Base-by-base conservation (phyloP, 208 protist genomes). In the Tritrichomonas musculus region DNA sequence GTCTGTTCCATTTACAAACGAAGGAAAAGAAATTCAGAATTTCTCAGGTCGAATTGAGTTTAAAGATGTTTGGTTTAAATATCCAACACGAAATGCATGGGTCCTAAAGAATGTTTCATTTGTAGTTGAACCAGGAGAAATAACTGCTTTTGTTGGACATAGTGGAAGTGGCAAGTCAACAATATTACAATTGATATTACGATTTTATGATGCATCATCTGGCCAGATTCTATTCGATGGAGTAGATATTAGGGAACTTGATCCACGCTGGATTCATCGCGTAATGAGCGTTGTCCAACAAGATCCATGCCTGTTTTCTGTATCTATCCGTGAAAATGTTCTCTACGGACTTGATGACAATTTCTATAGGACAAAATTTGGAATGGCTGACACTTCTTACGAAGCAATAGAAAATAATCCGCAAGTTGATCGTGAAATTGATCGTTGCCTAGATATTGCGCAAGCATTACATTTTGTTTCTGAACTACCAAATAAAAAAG, bases 271-370 rank as follows among this genome's bases (percentile, higher is more conserved):
- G 69, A 82, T 99, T 60, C 97, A 97, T 72, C 93, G n/a, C n/a
- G n/a, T n/a, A n/a, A n/a, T n/a, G n/a, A n/a, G n/a, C n/a, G n/a
- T n/a, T n/a, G n/a, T n/a, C 94, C 97, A 97, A 44, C 98, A 99
- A 95, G 97, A 99, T 94, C 97, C 97, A 14, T 96, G 98, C 27
- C 96, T 99, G 17, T 99, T 99, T 95, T 41, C 73, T 22, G 93
- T 80, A 27, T 95, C 92, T 0, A 94, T 96, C 4, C 1, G 36
- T 14, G 92, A 95, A 11, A 96, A 96, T 82, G 95, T 96, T n/a
- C 80, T 84, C 5, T 95, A 95, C 41, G 95, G 95, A 47, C 66
- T 94, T 3, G n/a, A n/a, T n/a, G 64, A 94, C 8, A n/a, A 75
- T 11, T 1, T 0, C 33, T 47, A 9, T n/a, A n/a, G n/a, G n/a